Base-by-base conservation (phyloP, 2,329 filamentous ascomycete species). In the Xylariales sp. region DNA sequence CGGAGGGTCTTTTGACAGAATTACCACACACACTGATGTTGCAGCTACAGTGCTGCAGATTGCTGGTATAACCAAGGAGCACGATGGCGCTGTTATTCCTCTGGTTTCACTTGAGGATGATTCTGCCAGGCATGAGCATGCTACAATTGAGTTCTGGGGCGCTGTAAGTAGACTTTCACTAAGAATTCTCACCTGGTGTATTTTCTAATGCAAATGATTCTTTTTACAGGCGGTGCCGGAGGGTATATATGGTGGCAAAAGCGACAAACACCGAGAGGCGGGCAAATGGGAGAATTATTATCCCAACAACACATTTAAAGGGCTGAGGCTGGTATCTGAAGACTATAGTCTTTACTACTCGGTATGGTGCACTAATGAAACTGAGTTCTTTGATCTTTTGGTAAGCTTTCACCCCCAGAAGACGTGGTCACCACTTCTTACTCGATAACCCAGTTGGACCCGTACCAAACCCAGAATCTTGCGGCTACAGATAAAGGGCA, bases 351-450 rank as follows among this genome's bases (percentile, higher is more conserved):
- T 85, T 5, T 78, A 79, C 44, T 86, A 85, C 48, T 72, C 78
- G 0, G 77, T 84, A 0, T 86, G 81, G 81, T 86, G 83, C 51
- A 83, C 62, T 11, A 77, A 78, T 36, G 80, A 84, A 50, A 73
- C 77, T 37, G 80, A 86, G 53, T 67, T 83, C 3, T 86, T 84
- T 52, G 70, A 85, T 44, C 49, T 83, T 24, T 72, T 65, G 49
- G 76, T 74, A 54, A 42, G 62, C 1, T 29, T 27, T n/a, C 19
- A 1, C 19, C 6, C 15, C 11, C 4, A 25, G 20, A 16, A 3
- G n/a, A 3, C 5, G 7, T 4, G 4, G 2, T 13, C 15, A 23
- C 11, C 27, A n/a, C 8, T n/a, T 25, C 23, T 8, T 25, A n/a
- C 23, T 25, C 8, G 16, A 24, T 16, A 24, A 4, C 7, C 16